These are phyloP conservation scores for Colletotrichum simmondsii DNA, from an alignment of 2,329 filamentous ascomycete species.

Conservation along the genomic window DNA sequence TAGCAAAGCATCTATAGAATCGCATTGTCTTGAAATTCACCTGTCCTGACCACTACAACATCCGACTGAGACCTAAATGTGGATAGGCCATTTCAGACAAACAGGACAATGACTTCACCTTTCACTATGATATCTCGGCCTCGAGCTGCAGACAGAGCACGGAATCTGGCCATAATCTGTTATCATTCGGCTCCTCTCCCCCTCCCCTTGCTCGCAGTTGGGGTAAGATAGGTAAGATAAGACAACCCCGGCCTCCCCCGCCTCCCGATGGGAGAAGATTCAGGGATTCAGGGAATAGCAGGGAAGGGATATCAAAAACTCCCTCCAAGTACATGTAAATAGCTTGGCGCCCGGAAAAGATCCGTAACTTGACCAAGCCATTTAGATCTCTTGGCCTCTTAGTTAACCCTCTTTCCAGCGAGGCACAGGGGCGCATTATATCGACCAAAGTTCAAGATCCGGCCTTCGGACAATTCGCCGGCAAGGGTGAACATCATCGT, in stretches of 20 bases:
- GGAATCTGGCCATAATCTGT: neutral
- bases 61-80: no score
- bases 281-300: neutral
- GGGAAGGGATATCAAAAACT: neutral
- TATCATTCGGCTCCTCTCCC: conserved; percentile 6
- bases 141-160: neutral
- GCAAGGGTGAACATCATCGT: neutral
- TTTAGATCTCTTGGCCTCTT: neutral
- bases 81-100: neutral
- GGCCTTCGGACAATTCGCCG: neutral
- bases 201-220: neutral
- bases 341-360: neutral
- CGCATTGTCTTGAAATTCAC: neutral
- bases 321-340: neutral
- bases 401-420: neutral
- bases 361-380: neutral
- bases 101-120: neutral
- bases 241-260: conserved; percentile 3
- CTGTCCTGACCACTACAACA: no score
- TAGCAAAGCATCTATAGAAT: conserved; percentile 6
- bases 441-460: neutral
- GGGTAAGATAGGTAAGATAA: conserved; percentile 7
- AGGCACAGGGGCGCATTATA: neutral
- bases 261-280: neutral
- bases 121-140: neutral